Evolutionary conservation across 1,284 basidiomycete genomes (phyloP).

Genomic region (Cutaneotrichosporon dermatis): DNA sequence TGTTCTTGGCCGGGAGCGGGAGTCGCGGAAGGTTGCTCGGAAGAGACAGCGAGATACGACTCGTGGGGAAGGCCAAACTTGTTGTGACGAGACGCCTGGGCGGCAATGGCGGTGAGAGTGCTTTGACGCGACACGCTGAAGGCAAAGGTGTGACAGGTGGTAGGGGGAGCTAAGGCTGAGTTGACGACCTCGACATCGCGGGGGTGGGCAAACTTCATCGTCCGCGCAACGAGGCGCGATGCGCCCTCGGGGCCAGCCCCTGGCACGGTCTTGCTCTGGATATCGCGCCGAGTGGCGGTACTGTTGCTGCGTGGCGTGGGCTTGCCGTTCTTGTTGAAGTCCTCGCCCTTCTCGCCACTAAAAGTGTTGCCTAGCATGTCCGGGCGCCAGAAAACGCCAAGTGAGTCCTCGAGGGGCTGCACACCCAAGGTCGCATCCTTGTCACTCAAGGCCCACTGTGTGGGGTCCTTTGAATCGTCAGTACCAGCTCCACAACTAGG

Average conservation of each 20-base stretch:
- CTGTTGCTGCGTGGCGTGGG: conserved; percentile 30
- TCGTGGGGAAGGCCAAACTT: conserved; percentile 22
- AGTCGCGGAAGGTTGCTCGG: conserved; percentile 17
- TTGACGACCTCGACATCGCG: conserved; percentile 75
- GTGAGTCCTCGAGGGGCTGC: conserved; percentile 79
- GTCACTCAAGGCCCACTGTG: conserved; percentile 82
- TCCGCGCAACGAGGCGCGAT: conserved; percentile 75
- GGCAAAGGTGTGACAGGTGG: conserved; percentile 87
- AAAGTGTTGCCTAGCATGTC: conserved; percentile 87
- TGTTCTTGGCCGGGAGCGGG: conserved; percentile 55
- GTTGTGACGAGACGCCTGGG: conserved; percentile 50
- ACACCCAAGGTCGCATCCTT: conserved; percentile 77
- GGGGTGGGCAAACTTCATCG: conserved; percentile 65
- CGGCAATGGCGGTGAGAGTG: conserved; percentile 28
- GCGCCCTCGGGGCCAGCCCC: conserved; percentile 40
- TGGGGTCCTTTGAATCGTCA: conserved; percentile 23
- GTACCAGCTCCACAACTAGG: neutral
- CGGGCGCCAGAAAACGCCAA: conserved; percentile 88
- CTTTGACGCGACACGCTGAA: conserved; percentile 54
- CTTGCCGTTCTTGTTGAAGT: conserved; percentile 24
- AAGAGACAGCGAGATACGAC: conserved; percentile 54
- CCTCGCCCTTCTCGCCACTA: conserved; percentile 57
- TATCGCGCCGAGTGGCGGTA: conserved; percentile 49
- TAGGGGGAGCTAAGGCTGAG: conserved; percentile 81
- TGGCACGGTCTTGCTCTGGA: conserved; percentile 52